Percentiles rank a stretch among this genome's conserved stretches.
phyloP scores from a whole-genome alignment of 768 basidiomycete genomes.

The Tylopilus rubrobrunneus region DNA sequence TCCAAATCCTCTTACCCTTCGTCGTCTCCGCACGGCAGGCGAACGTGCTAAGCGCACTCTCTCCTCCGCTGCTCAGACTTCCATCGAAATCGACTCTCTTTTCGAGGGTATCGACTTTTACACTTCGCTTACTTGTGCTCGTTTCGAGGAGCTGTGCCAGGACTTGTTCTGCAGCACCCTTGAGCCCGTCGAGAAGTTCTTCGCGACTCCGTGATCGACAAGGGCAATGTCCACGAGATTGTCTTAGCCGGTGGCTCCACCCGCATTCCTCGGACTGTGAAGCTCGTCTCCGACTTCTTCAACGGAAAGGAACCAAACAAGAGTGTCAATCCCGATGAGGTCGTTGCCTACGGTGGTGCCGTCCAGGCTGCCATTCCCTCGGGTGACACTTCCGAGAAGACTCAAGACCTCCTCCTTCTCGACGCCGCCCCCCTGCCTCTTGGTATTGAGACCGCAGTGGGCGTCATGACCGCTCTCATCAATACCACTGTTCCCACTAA shows the following conservation, averaged over 20 bases:
- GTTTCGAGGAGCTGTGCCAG: conserved; percentile 95
- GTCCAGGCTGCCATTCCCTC: conserved; percentile 98
- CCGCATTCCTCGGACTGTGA: conserved; percentile 95
- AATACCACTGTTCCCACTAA: conserved; percentile 99
- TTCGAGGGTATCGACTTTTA: conserved; percentile 99
- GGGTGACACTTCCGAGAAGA: conserved; percentile 97
- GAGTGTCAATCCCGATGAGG: conserved; percentile 99
- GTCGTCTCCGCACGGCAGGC: conserved; percentile 96
- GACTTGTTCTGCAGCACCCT: conserved; percentile 92
- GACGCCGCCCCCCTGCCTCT: conserved; percentile 88
- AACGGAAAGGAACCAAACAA: conserved; percentile 97
- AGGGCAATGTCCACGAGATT: conserved; percentile 82
- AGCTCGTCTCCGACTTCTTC: conserved; percentile 98
- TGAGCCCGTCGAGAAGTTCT: conserved; percentile 96
- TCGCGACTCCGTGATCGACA: conserved; percentile 97
- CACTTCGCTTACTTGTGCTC: conserved; percentile 95
- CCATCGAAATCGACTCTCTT: conserved; percentile 97
- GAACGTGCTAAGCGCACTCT: conserved; percentile 99
- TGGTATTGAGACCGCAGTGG: conserved; percentile 98
- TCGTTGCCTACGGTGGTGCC: conserved; percentile 97
- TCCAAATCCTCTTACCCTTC: conserved; percentile 89
- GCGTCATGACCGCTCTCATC: conserved; percentile 98
- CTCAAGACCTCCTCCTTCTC: conserved; percentile 91
- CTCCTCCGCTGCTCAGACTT: conserved; percentile 93
- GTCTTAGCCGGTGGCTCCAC: conserved; percentile 98